A percentile compares a stretch with the other conserved stretches of the same genome.
These are phyloP conservation scores for Gossypium gossypioides DNA, from an alignment of 441 rosid species.

Conservation along the genomic window DNA sequence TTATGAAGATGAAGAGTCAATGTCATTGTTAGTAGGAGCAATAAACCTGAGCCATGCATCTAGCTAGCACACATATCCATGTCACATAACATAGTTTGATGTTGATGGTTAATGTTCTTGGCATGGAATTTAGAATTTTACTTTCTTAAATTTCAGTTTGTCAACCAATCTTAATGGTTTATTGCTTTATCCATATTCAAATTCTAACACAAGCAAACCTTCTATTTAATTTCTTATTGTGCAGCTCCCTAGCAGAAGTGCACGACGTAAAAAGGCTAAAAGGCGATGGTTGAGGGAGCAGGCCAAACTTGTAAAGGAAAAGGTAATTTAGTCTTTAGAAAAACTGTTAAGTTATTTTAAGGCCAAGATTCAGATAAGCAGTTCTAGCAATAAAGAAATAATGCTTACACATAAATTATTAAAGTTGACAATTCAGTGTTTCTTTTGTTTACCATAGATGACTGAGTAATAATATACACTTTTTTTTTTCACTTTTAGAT, in stretches of 20 bases:
- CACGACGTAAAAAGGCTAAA: conserved; percentile 80
- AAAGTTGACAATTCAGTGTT: neutral
- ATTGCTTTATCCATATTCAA: conserved; percentile 9
- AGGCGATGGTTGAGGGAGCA: conserved; percentile 64
- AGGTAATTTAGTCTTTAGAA: conserved; percentile 32
- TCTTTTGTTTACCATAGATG: neutral
- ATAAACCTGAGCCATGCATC: neutral
- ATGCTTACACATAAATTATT: neutral
- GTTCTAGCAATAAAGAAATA: neutral
- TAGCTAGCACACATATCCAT: neutral
- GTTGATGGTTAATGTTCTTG: neutral
- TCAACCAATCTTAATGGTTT: conserved; percentile 12
- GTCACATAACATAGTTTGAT: neutral
- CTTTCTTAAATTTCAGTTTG: neutral
- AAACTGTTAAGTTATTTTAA: neutral
- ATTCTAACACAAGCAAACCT: conserved; percentile 12
- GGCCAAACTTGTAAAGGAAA: conserved; percentile 43
- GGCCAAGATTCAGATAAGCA: conserved; percentile 7
- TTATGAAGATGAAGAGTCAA: neutral
- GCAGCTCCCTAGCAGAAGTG: conserved; percentile 76
- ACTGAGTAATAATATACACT: neutral
- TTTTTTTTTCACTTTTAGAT: neutral
- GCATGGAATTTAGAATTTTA: neutral
- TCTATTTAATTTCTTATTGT: conserved; percentile 7
- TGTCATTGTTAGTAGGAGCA: neutral